Evolutionary conservation across 73 alveolate species (phyloP), one percentile per base, ranked within the genome.

Genomic region (Paraurostyla sp.): DNA sequence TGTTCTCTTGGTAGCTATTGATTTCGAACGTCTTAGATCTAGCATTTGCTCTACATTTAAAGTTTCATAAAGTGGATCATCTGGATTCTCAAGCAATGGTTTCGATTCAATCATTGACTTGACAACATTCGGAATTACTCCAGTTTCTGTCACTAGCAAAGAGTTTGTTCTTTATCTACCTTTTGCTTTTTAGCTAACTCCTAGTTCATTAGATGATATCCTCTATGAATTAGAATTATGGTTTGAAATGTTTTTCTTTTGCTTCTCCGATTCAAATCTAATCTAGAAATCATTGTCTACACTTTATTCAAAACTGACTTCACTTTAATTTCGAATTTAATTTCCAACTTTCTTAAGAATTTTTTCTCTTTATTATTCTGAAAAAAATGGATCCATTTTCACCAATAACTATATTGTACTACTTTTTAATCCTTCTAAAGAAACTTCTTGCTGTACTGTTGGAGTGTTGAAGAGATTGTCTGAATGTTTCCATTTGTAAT

Each of bases 401-500:
- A 73, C 42, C 2, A 73, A 27, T 11, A 73, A 27, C 30, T 73
- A 30, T 9, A 73, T 20, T 7, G 87, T 73, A 13, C 51, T 27
- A 33, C 20, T 45, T 29, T 73, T 73, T 2, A 73, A 48, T 18
- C 73, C 38, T 30, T 73, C 87, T 30, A 73, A 48, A 23, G 62
- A 30, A 3, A 73, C 71, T 23, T 30, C 48, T 13, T 73, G 51
- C 30, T 43, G 16, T 3, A 73, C 36, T 16, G 50, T 36, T 73
- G 69, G 65, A 6, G 65, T 49, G 16, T 78, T 62, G 46, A 51
- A 78, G 4, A 78, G 71, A 27, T 51, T 54, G 20, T 78, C 76
- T 9, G 78, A 40, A 22, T 49, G 23, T 32, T 49, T 51, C 89
- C 89, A 78, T 20, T 78, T 54, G 43, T 51, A 78, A n/a, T 51